phyloP scores from a whole-genome alignment of 2,329 filamentous ascomycete species.

The Aspergillus neotritici region DNA sequence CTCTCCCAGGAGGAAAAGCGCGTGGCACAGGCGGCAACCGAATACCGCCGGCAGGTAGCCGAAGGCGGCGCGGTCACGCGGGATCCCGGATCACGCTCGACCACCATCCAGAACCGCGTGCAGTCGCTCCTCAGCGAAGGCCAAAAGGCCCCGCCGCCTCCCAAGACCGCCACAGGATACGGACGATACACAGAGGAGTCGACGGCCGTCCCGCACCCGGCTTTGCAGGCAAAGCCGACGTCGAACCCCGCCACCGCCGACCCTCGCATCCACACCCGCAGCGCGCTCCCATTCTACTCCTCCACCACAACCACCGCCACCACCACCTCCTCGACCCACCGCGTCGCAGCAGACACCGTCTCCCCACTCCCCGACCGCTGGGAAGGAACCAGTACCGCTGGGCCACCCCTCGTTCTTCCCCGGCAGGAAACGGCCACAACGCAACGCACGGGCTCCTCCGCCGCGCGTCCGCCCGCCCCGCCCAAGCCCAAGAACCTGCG shows the following conservation, averaged over 20 bases:
- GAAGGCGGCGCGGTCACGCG: constrained; percentile 51
- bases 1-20: constrained; percentile 83
- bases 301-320: neutral
- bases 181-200: constrained; percentile 68
- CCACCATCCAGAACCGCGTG: constrained; percentile 87
- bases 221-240: constrained; percentile 38
- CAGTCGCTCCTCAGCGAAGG: constrained; percentile 77
- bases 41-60: constrained; percentile 73
- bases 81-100: constrained; percentile 55
- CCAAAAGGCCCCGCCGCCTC: constrained; percentile 52
- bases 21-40: constrained; percentile 80
- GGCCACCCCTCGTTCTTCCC: constrained; percentile 11
- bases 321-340: no score
- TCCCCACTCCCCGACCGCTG: constrained; percentile 10
- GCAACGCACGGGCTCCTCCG: constrained; percentile 25
- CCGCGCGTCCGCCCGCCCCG: constrained; percentile 48
- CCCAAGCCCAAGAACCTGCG: constrained; percentile 58
- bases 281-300: constrained; percentile 17
- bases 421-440: constrained; percentile 16
- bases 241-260: constrained; percentile 16
- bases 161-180: constrained; percentile 79
- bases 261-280: constrained; percentile 19
- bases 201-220: constrained; percentile 12
- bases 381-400: no score
- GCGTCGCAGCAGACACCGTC: constrained; percentile 6